A percentile compares a stretch with the other conserved stretches of the same genome.
These are phyloP conservation scores for Colletotrichum sp. DNA, from an alignment of 2,329 filamentous ascomycete species.

Conservation along the genomic window DNA sequence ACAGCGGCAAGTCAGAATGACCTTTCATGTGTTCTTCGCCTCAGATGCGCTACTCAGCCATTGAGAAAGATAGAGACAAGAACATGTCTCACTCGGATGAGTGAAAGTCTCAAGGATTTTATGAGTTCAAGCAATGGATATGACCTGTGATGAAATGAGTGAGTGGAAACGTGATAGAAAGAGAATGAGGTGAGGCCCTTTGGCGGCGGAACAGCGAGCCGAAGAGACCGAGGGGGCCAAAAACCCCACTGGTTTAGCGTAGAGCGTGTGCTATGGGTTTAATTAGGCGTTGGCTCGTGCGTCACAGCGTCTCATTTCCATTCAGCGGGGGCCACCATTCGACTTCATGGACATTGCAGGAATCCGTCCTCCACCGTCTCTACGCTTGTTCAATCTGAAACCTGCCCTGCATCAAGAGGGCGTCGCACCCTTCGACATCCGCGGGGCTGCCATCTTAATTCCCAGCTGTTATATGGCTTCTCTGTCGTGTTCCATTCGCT, in stretches of 20 bases:
- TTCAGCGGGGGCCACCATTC: not conserved
- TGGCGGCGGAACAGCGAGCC: conserved; percentile 6
- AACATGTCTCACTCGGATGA: not conserved
- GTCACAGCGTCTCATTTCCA: not conserved
- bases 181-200: not conserved
- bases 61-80: not conserved
- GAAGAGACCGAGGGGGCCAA: not conserved
- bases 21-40: not conserved
- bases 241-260: not conserved
- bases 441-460: conserved; percentile 2
- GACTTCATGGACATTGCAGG: not conserved
- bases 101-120: not conserved
- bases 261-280: conserved; percentile 5
- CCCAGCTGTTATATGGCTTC: not conserved
- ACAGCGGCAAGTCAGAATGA: not conserved
- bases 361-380: not conserved
- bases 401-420: conserved; percentile 19
- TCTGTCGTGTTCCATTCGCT: not conserved
- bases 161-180: not conserved
- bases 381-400: conserved; percentile 19
- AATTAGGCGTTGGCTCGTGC: conserved; percentile 20
- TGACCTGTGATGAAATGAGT: not conserved
- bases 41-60: not conserved
- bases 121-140: not conserved
- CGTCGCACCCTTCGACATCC: not conserved